Evolutionary conservation across 495 filamentous ascomycete genomes (phyloP).

Genomic region (Talaromyces liani): DNA sequence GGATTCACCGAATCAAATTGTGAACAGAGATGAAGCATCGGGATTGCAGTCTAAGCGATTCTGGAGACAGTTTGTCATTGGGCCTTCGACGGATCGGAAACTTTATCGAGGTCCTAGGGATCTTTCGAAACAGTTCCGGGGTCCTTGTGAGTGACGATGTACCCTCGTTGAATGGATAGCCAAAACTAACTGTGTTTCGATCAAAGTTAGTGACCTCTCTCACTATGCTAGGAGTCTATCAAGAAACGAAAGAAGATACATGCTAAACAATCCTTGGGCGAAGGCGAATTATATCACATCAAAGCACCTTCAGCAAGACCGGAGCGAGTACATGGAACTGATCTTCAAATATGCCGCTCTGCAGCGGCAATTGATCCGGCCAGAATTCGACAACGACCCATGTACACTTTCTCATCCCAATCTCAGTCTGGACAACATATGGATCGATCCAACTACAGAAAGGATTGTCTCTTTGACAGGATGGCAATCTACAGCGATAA

Average conservation of each 20-base stretch:
- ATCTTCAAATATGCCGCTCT: conserved; percentile 11
- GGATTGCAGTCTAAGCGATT: not conserved
- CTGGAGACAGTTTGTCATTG: not conserved
- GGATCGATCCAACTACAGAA: conserved; percentile 22
- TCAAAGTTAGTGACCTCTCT: conserved; percentile 16
- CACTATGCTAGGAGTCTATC: conserved; percentile 21
- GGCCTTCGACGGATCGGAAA: conserved; percentile 6
- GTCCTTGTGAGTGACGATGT: conserved; percentile 20
- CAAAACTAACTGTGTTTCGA: conserved; percentile 7
- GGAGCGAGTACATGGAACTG: conserved; percentile 12
- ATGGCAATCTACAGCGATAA: conserved; percentile 16
- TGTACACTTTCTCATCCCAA: conserved; percentile 23
- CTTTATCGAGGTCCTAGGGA: conserved; percentile 18
- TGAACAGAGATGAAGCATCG: not conserved
- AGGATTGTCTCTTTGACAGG: conserved; percentile 23
- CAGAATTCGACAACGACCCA: conserved; percentile 8
- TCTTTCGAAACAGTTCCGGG: conserved; percentile 23
- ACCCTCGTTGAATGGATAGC: conserved; percentile 4
- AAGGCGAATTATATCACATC: conserved; percentile 23
- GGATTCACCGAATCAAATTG: not conserved
- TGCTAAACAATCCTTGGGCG: conserved; percentile 14
- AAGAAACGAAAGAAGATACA: conserved; percentile 26
- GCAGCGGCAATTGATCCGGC: conserved; percentile 12
- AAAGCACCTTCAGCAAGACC: conserved; percentile 10
- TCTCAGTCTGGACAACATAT: conserved; percentile 28